A percentile compares a stretch with the other conserved stretches of the same genome.
phyloP scores from a whole-genome alignment of 805 yeast genomes.

The Cyberlindnera maritima region DNA sequence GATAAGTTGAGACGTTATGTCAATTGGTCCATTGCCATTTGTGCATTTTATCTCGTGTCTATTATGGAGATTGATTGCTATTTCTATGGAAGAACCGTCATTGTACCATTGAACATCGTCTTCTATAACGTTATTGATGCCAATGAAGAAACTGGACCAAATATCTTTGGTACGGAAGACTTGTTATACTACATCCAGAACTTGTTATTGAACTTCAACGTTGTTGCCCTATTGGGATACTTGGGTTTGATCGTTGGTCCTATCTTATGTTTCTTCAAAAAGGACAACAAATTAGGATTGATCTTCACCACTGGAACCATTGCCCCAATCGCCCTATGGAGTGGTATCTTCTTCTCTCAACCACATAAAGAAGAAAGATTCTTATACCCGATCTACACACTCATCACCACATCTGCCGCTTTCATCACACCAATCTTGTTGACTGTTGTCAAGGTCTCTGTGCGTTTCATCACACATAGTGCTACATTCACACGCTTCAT shows the following conservation, averaged over 20 bases:
- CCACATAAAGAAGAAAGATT: conserved; percentile 95
- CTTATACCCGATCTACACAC: conserved; percentile 78
- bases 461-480: conserved; percentile 1
- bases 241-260: conserved; percentile 37
- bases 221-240: conserved; percentile 41
- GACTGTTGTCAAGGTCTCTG: conserved; percentile 1
- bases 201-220: conserved; percentile 71
- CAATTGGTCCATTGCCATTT: conserved; percentile 26
- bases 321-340: conserved; percentile 67
- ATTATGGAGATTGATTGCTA: conserved; percentile 51
- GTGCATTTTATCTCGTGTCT: conserved; percentile 23
- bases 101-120: conserved; percentile 82
- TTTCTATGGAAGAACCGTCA: conserved; percentile 55
- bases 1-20: conserved; percentile 17
- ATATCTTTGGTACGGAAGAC: conserved; percentile 87
- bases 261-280: conserved; percentile 17
- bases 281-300: conserved; percentile 9
- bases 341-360: conserved; percentile 60
- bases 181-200: conserved; percentile 67
- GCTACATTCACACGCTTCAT: background rate
- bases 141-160: conserved; percentile 70
- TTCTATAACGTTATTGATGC: conserved; percentile 76
- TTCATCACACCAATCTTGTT: conserved; percentile 33
- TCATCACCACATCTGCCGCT: conserved; percentile 63
- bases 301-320: conserved; percentile 26